Evolutionary conservation across 306 rosid genomes (phyloP), one percentile per base, ranked within the genome.

Genomic region (Cucumis cinereus): DNA sequence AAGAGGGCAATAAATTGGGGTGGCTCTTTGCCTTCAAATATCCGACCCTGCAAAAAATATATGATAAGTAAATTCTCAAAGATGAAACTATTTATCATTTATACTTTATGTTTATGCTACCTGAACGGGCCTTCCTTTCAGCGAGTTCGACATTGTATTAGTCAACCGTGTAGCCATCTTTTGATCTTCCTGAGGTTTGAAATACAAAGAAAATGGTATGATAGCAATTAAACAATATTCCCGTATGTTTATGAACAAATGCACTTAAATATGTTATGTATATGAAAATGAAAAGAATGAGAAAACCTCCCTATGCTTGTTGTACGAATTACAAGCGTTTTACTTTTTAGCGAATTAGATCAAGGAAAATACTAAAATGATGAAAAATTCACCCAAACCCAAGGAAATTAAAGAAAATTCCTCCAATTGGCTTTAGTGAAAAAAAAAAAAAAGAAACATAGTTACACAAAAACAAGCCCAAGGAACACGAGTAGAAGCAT

Each of bases 91-190:
- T 50, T 28, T 28, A 17, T 28, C n/a, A 45, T 10, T 23, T 72
- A 50, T 50, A 50, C 6, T 10, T 28, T 28, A 72, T 26, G 76
- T 15, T 80, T 75, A 81, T 19, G 55, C 73, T 89, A 92, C 99
- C 99, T 90, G 97, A 85, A 89, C 97, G 40, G 99, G 99, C 88
- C 99, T 90, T 63, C 98, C 99, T 91, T 95, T 95, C 78, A 95
- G 83, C 41, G 98, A 92, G 88, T 87, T 95, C 85, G 76, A 90
- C 90, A 95, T 92, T n/a, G 98, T 90, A 70, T 80, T 90, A 61
- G 93, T 86, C 89, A 95, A 87, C 41, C 90, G 87, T 84, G 90
- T 81, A 49, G 98, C 98, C 92, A 84, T 90, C 81, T 78, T 90
- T 77, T 88, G 96, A 89, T 95, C 99, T 79, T 95, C 99, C 99